Percentiles rank a stretch among this genome's conserved stretches.
Conservation (phyloP, 148 eudicot species). For the Oxyria digyna region DNA sequence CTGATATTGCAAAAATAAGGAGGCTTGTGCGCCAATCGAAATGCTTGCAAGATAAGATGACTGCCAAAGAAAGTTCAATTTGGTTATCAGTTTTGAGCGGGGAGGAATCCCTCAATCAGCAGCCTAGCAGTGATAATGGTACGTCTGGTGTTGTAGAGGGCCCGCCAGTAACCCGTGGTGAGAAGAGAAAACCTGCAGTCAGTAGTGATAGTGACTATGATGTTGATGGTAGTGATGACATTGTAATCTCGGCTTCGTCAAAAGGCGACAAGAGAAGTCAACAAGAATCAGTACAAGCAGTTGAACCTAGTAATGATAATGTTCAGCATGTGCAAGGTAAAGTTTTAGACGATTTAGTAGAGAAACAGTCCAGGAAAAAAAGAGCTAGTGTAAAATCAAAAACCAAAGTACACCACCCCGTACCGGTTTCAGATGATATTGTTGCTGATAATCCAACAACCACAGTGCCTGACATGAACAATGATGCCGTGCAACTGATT, state of each 20-base stretch:
- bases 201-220: constrained; percentile 82
- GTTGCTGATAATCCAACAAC: neutral
- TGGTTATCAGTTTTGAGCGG: constrained; percentile 17
- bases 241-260: constrained; percentile 56
- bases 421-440: neutral
- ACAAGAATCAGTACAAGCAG: constrained; percentile 26
- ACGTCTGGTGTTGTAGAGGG: constrained; percentile 51
- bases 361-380: constrained; percentile 25
- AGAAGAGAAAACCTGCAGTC: constrained; percentile 45
- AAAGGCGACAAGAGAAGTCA: constrained; percentile 43
- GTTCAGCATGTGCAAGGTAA: constrained; percentile 17
- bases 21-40: constrained; percentile 37
- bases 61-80: constrained; percentile 36
- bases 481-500: neutral
- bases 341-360: constrained; percentile 11
- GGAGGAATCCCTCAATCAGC: constrained; percentile 14
- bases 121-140: constrained; percentile 65
- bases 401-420: constrained; percentile 17
- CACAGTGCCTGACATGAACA: constrained; percentile 1
- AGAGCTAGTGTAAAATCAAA: constrained; percentile 26
- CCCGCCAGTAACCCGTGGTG: constrained; percentile 26
- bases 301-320: constrained; percentile 5
- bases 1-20: constrained; percentile 30
- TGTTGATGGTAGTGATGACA: constrained; percentile 64
- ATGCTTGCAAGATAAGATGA: constrained; percentile 41